Percentiles rank a stretch among this genome's conserved stretches.
Evolutionary conservation across 1,139 yeast species (phyloP).

Genomic region (Taphrina pruni): DNA sequence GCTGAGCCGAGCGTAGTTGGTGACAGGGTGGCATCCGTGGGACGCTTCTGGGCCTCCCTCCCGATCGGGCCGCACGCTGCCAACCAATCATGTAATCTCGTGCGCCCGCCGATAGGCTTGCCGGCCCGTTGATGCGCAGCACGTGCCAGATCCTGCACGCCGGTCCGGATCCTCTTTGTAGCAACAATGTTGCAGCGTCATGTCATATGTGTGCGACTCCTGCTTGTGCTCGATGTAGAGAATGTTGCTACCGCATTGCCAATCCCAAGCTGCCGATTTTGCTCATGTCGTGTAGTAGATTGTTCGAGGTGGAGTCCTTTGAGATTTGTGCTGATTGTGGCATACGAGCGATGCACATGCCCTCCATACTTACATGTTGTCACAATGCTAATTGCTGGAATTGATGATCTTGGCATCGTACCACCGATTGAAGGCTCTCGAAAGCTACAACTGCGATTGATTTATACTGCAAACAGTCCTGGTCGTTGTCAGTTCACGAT

Average conservation of each 20-base stretch:
- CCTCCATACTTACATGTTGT: not conserved
- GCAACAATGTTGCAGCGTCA: not conserved
- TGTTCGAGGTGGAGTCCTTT: no score
- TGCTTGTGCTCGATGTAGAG: not conserved
- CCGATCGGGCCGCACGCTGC: not conserved
- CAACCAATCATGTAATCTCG: conserved; percentile 1
- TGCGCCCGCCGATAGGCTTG: conserved; percentile 13
- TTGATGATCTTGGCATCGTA: no score
- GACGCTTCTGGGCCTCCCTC: not conserved
- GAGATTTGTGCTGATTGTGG: no score
- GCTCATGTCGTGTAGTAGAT: no score
- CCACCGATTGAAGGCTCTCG: no score
- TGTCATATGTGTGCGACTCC: not conserved
- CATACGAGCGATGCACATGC: not conserved
- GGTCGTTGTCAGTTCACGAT: no score
- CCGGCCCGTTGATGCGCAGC: not conserved
- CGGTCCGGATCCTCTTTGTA: not conserved
- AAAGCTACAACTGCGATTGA: no score
- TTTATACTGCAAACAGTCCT: no score
- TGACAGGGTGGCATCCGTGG: conserved; percentile 1
- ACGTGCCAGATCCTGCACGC: no score
- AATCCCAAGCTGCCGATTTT: not conserved
- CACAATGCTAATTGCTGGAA: not conserved
- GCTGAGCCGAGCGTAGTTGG: conserved; percentile 6
- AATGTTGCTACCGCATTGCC: not conserved